phyloP scores from a whole-genome alignment of 164 flowering plant species.

The Kalanchoe fedtschenkoi region DNA sequence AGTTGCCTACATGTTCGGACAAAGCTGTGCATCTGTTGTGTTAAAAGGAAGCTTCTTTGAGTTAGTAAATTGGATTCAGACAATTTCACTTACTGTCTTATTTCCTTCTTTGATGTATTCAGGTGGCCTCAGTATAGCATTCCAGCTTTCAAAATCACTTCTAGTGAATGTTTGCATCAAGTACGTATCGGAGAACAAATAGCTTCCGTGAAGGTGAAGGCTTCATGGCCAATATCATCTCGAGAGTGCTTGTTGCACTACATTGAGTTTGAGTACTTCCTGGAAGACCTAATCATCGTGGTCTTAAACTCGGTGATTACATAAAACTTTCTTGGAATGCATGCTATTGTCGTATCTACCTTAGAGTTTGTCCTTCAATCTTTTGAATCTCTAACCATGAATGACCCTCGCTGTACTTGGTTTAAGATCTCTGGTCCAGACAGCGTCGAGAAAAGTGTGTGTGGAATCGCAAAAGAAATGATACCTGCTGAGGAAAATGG shows the following conservation, averaged over 20 bases:
- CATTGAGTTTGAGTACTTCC: constrained; percentile 58
- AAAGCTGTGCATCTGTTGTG: background rate
- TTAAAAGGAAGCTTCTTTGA: background rate
- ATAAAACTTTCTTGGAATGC: background rate
- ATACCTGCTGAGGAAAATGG: constrained; percentile 54
- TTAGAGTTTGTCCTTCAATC: background rate
- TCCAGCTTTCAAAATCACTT: constrained; percentile 63
- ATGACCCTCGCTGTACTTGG: background rate
- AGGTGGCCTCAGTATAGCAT: constrained; percentile 84
- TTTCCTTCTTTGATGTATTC: constrained; percentile 1
- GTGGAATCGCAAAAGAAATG: constrained; percentile 54
- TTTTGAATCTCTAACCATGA: background rate
- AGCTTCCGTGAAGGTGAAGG: constrained; percentile 81
- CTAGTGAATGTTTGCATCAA: constrained; percentile 48
- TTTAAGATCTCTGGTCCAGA: constrained; percentile 47
- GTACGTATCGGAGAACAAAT: constrained; percentile 69
- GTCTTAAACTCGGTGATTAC: constrained; percentile 65
- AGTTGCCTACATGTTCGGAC: background rate
- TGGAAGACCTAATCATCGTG: constrained; percentile 63
- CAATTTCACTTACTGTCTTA: background rate
- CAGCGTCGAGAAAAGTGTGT: constrained; percentile 26
- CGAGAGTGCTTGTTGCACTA: constrained; percentile 77
- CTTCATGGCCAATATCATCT: constrained; percentile 84
- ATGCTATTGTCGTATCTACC: background rate
- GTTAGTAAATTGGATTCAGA: background rate